Evolutionary conservation across 106 monocot species (phyloP).

Genomic region (Amphibolis antarctica): DNA sequence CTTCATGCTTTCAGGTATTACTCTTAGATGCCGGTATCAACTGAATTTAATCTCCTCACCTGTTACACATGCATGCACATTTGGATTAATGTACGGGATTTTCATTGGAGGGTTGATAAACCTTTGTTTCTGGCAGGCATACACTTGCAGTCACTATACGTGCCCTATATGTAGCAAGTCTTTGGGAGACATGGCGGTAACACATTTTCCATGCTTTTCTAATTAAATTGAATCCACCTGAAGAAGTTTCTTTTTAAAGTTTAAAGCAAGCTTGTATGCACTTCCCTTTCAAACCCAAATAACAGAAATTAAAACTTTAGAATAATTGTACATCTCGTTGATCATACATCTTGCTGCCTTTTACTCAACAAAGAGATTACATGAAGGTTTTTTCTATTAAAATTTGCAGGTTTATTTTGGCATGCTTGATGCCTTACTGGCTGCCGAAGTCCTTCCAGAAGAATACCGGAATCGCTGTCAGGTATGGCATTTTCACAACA

Average conservation of each 20-base stretch:
- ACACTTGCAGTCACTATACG: conserved; percentile 89
- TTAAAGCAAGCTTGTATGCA: no score
- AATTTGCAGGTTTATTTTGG: conserved; percentile 70
- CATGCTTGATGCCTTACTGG: conserved; percentile 88
- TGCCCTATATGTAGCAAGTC: conserved; percentile 98
- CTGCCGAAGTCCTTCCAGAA: conserved; percentile 73
- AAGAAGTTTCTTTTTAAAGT: background rate
- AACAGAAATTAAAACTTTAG: no score
- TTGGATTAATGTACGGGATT: background rate
- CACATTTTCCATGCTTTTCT: background rate
- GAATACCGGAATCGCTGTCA: conserved; percentile 80
- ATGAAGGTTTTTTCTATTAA: no score
- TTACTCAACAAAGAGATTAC: no score
- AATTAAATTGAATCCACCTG: background rate
- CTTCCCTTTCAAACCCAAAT: no score
- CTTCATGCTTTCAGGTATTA: conserved; percentile 91
- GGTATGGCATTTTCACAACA: conserved; percentile 12
- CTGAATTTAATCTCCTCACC: background rate
- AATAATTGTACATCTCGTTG: no score
- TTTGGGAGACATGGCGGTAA: conserved; percentile 99
- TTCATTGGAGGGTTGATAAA: background rate
- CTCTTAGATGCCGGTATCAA: background rate
- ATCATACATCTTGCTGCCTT: no score
- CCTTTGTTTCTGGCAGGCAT: conserved; percentile 42
- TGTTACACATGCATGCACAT: background rate